A percentile compares a stretch with the other conserved stretches of the same genome.
Evolutionary conservation across 2,329 filamentous ascomycete species (phyloP).

Genomic region (Diaporthe sp.): DNA sequence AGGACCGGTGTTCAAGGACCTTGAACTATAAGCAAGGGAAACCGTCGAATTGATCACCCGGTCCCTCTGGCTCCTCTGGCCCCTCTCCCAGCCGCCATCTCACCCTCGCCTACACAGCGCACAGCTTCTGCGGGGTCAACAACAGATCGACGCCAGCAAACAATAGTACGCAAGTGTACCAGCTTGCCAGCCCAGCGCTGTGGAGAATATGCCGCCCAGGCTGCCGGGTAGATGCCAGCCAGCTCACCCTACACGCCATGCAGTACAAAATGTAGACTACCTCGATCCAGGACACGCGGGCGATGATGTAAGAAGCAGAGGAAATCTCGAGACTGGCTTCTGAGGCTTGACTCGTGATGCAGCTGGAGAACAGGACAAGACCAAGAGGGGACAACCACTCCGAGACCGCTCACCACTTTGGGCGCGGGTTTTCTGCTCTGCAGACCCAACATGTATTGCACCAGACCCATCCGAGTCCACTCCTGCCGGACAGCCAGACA

Average conservation of each 20-base stretch:
- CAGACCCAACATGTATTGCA: not conserved
- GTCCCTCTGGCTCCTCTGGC: not conserved
- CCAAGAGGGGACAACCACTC: constrained; percentile 11
- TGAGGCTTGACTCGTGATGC: constrained; percentile 11
- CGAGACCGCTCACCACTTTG: not conserved
- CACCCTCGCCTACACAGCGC: constrained; percentile 5
- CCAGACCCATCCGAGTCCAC: not conserved
- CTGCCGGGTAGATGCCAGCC: constrained; percentile 28
- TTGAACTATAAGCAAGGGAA: not conserved
- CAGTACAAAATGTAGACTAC: not conserved
- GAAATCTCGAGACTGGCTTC: constrained; percentile 3
- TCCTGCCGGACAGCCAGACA: not conserved
- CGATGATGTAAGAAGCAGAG: constrained; percentile 16
- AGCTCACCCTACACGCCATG: not conserved
- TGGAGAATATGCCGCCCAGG: constrained; percentile 5
- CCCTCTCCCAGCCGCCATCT: not conserved
- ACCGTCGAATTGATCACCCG: not conserved
- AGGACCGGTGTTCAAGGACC: not conserved
- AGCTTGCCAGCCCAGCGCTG: constrained; percentile 9
- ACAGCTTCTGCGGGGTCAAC: constrained; percentile 12
- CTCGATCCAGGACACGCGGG: constrained; percentile 15
- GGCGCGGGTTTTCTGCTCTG: not conserved
- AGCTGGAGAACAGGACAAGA: not conserved
- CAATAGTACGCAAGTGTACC: constrained; percentile 3
- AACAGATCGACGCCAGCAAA: constrained; percentile 4